Base-by-base conservation (phyloP, 2,329 filamentous ascomycete species). In the Clathrospora elynae region DNA sequence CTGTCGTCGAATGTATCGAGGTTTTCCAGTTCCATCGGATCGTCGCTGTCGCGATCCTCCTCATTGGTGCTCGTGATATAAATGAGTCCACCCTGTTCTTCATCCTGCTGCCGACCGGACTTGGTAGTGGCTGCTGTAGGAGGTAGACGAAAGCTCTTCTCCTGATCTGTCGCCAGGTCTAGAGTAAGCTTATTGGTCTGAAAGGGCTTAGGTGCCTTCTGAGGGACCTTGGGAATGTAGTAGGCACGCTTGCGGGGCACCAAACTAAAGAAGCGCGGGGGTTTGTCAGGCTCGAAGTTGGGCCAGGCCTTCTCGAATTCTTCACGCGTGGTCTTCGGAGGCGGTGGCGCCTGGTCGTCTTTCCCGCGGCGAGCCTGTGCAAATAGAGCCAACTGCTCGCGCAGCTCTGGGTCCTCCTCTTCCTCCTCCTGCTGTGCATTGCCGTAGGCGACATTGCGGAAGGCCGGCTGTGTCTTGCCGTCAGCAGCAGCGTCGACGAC, bases 171-270 rank as follows among this genome's bases (percentile, higher is more conserved):
- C 2, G 88, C 87, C 22, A 97, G 75, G 49, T 99, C 93, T 10
- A 99, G 78, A 49, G 84, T 90, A 42, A 96, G 79, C 70, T 99
- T 99, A 13, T 87, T 91, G 0, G 90, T 90, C 4, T 90, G 80
- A 3, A 97, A 78, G 11, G 88, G 78, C 70, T 91, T 93, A 0
- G 90, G 88, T 26, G 84, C 85, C 70, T 90, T 95, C 1, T 78
- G 54, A 0, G 91, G 90, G 25, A 84, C 82, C 70, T 96, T 93
- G 42, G 87, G 85, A 49, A 87, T 79, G 70, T 88, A 92, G 40
- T 84, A 79, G 1, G 90, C 87, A 56, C 84, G 84, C 67, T 91
- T 90, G 5, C 87, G 84, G 2, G 89, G 89, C 23, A 99, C 82
- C 5, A 97, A 76, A 47, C 90, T 84, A 59, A 88, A 87, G 75